These are phyloP conservation scores for Trichoderma atrobrunneum DNA, from an alignment of 2,329 filamentous ascomycete species.

Conservation along the genomic window DNA sequence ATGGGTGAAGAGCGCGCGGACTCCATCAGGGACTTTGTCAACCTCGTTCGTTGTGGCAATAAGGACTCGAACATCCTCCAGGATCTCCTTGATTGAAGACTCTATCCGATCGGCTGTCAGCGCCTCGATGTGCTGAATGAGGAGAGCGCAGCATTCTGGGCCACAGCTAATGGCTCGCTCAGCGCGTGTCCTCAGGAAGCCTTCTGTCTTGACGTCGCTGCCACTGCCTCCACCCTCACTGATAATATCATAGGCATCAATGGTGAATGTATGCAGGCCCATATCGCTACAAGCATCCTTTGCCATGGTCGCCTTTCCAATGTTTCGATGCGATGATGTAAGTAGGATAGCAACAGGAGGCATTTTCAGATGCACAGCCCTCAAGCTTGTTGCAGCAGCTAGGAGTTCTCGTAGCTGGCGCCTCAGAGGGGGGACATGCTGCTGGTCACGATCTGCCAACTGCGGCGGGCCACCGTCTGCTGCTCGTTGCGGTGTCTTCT, in stretches of 20 bases:
- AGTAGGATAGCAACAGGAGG: conserved; percentile 85
- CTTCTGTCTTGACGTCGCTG: conserved; percentile 91
- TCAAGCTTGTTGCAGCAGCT: conserved; percentile 80
- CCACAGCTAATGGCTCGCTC: conserved; percentile 89
- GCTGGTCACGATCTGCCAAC: conserved; percentile 45
- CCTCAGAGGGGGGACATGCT: conserved; percentile 58
- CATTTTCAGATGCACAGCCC: conserved; percentile 82
- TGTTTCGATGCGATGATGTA: conserved; percentile 86
- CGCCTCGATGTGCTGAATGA: conserved; percentile 89
- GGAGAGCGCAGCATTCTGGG: conserved; percentile 72
- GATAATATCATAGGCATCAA: conserved; percentile 90
- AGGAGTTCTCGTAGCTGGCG: conserved; percentile 80
- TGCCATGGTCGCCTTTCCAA: conserved; percentile 84
- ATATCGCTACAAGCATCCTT: conserved; percentile 79
- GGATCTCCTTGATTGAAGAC: conserved; percentile 76
- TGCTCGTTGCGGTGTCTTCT: conserved; percentile 55
- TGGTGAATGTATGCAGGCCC: conserved; percentile 81
- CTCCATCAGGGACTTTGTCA: conserved; percentile 87
- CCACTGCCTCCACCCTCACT: conserved; percentile 82
- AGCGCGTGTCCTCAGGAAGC: conserved; percentile 79
- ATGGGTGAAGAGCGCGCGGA: conserved; percentile 89
- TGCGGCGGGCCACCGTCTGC: conserved; percentile 40
- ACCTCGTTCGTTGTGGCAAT: conserved; percentile 94
- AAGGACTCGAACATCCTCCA: conserved; percentile 75
- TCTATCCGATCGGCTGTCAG: conserved; percentile 89